Conservation (phyloP, 1,284 basidiomycete species). For the Tausonia pullulans region DNA sequence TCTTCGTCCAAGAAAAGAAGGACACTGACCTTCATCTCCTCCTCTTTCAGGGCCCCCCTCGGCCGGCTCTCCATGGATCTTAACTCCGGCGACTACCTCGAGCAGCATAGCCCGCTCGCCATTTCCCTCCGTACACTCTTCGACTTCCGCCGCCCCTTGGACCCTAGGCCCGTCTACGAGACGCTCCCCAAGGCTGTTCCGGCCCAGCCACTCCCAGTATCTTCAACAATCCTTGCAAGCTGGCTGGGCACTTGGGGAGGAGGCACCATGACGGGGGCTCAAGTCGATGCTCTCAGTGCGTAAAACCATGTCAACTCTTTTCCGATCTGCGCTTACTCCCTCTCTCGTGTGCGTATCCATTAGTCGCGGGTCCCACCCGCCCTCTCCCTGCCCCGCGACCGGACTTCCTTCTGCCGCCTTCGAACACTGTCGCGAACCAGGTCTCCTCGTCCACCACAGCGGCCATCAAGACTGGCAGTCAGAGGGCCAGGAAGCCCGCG, state of each 20-base stretch:
- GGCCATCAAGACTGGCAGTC: slow-evolving; percentile 22
- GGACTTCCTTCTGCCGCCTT: slow-evolving; percentile 25
- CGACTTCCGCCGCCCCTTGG: slow-evolving; percentile 34
- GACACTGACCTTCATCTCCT: slow-evolving; percentile 19
- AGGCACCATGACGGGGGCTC: slow-evolving; percentile 31
- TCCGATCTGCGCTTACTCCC: neutral
- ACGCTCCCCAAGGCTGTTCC: slow-evolving; percentile 25
- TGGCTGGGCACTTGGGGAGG: slow-evolving; percentile 35
- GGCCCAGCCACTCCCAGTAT: slow-evolving; percentile 29
- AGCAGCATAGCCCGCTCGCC: slow-evolving; percentile 30
- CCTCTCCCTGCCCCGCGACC: slow-evolving; percentile 25
- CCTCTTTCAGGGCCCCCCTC: slow-evolving; percentile 21
- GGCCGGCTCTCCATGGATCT: slow-evolving; percentile 31
- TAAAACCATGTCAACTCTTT: neutral
- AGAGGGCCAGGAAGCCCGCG: slow-evolving; percentile 13
- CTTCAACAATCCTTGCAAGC: slow-evolving; percentile 24
- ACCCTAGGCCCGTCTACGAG: slow-evolving; percentile 31
- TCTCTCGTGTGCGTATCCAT: neutral
- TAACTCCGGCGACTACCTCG: slow-evolving; percentile 31
- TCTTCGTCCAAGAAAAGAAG: slow-evolving; percentile 14
- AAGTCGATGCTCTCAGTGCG: slow-evolving; percentile 30
- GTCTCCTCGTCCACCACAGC: slow-evolving; percentile 19
- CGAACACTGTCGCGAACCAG: slow-evolving; percentile 18
- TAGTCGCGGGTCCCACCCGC: slow-evolving; percentile 32
- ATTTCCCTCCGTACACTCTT: slow-evolving; percentile 36